Evolutionary conservation across 352 stramenopile species (phyloP).

Genomic region (Phytophthora chlamydospora): DNA sequence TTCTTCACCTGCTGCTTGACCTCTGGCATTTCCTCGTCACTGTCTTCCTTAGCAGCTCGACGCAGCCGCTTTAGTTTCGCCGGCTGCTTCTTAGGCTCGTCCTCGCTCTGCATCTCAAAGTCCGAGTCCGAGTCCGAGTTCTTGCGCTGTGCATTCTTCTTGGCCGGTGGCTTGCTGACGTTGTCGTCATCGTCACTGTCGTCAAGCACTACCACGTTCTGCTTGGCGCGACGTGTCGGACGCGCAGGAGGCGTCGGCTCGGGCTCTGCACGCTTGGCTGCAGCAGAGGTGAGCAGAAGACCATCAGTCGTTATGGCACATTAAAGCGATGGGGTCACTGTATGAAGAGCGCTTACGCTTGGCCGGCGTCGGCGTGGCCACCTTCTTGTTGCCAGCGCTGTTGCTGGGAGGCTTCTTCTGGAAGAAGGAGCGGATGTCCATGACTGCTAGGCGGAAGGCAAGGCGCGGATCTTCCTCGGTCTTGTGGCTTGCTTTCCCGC

Average conservation of each 20-base stretch:
- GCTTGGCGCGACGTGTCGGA: slow-evolving; percentile 38
- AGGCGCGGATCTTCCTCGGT: slow-evolving; percentile 26
- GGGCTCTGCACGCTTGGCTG: slow-evolving; percentile 32
- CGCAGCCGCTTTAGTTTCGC: slow-evolving; percentile 18
- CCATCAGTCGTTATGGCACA: slow-evolving; percentile 8
- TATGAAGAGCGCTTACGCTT: slow-evolving; percentile 29
- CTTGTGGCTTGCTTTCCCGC: slow-evolving; percentile 29
- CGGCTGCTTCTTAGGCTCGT: slow-evolving; percentile 22
- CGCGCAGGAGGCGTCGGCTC: slow-evolving; percentile 38
- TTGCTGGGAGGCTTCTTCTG: slow-evolving; percentile 45
- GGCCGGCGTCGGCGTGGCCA: slow-evolving; percentile 20
- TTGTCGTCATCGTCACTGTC: slow-evolving; percentile 59
- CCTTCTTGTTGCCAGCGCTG: slow-evolving; percentile 31
- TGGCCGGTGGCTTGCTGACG: slow-evolving; percentile 25
- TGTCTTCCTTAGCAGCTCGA: slow-evolving; percentile 13
- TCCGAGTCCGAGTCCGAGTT: slow-evolving; percentile 53
- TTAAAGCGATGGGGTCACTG: background rate
- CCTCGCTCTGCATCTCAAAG: slow-evolving; percentile 40
- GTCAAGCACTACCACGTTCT: slow-evolving; percentile 57
- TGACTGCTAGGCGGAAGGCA: slow-evolving; percentile 7
- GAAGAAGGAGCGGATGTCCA: slow-evolving; percentile 91
- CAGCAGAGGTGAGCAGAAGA: slow-evolving; percentile 3
- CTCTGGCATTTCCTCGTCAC: slow-evolving; percentile 33
- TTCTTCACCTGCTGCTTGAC: slow-evolving; percentile 10
- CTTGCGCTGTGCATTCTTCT: slow-evolving; percentile 31